Conservation (phyloP, 345 rosid genomes). For the Streptanthus diversifolius region DNA sequence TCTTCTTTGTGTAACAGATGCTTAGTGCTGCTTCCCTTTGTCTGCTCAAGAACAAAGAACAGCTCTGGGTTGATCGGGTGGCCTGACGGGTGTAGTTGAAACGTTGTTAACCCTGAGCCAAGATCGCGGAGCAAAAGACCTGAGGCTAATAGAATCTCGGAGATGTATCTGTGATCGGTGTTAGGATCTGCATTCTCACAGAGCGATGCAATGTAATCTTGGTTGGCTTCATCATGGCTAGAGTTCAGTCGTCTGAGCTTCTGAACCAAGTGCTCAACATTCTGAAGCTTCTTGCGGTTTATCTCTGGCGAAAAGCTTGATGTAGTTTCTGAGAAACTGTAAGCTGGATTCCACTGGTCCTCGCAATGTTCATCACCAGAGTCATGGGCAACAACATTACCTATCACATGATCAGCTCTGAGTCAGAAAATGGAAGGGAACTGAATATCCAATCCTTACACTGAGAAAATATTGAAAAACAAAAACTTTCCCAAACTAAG, state of each 20-base stretch:
- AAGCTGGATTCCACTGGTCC: constrained; percentile 47
- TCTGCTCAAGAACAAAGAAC: constrained; percentile 86
- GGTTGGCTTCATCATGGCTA: constrained; percentile 77
- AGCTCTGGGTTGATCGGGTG: constrained; percentile 86
- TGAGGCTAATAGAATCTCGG: constrained; percentile 88
- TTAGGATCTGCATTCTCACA: constrained; percentile 72
- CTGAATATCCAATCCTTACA: neutral
- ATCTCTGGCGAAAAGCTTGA: constrained; percentile 58
- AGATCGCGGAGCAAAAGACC: constrained; percentile 89
- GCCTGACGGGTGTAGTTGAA: constrained; percentile 86
- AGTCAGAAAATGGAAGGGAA: constrained; percentile 28
- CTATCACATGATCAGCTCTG: constrained; percentile 40
- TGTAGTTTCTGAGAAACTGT: constrained; percentile 36
- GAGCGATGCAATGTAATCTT: constrained; percentile 90
- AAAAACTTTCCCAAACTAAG: neutral
- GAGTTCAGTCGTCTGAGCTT: constrained; percentile 83
- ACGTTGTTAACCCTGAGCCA: constrained; percentile 51
- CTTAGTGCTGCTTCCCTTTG: constrained; percentile 48
- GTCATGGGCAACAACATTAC: constrained; percentile 35
- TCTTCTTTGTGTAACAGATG: constrained; percentile 46
- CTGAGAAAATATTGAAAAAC: neutral
- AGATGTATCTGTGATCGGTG: constrained; percentile 80
- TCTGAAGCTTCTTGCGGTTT: constrained; percentile 75
- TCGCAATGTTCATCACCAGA: constrained; percentile 42
- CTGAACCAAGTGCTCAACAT: constrained; percentile 82